Evolutionary conservation across 129 eudicot species (phyloP).

Genomic region (Rutidosis leptorrhynchoides): DNA sequence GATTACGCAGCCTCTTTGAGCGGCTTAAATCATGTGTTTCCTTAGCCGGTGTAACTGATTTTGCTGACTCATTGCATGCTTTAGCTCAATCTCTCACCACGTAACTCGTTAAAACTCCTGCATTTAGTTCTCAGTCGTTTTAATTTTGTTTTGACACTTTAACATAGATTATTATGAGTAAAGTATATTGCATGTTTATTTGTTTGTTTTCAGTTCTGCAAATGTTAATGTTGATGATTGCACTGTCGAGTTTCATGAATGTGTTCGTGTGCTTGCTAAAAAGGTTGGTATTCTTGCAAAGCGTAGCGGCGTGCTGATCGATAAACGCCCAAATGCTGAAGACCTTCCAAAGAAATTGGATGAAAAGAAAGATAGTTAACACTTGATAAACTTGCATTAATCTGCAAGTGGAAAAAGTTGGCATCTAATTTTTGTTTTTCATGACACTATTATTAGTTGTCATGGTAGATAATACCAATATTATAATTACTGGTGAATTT

Average conservation of each 20-base stretch:
- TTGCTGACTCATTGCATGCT: conserved; percentile 67
- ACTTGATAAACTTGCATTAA: conserved; percentile 73
- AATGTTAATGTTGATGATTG: conserved; percentile 66
- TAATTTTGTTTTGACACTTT: neutral
- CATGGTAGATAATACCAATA: neutral
- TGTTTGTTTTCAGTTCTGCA: conserved; percentile 40
- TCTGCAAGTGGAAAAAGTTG: conserved; percentile 70
- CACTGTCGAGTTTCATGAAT: conserved; percentile 69
- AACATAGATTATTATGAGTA: no score
- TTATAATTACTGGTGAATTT: no score
- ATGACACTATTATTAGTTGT: neutral
- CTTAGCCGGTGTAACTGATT: conserved; percentile 49
- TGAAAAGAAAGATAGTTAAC: conserved; percentile 68
- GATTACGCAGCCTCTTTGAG: conserved; percentile 70
- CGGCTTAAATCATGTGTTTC: conserved; percentile 70
- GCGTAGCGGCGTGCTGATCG: conserved; percentile 69
- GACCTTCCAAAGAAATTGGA: conserved; percentile 74
- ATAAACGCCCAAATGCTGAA: conserved; percentile 56
- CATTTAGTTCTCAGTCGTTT: conserved; percentile 9
- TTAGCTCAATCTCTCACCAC: conserved; percentile 76
- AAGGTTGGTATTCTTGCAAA: conserved; percentile 62
- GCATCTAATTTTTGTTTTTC: neutral
- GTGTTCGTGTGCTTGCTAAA: conserved; percentile 64
- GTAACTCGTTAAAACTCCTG: conserved; percentile 33
- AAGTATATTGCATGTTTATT: neutral